Evolutionary conservation across 805 yeast genomes (phyloP).

Genomic region (Candida morakotiae): DNA sequence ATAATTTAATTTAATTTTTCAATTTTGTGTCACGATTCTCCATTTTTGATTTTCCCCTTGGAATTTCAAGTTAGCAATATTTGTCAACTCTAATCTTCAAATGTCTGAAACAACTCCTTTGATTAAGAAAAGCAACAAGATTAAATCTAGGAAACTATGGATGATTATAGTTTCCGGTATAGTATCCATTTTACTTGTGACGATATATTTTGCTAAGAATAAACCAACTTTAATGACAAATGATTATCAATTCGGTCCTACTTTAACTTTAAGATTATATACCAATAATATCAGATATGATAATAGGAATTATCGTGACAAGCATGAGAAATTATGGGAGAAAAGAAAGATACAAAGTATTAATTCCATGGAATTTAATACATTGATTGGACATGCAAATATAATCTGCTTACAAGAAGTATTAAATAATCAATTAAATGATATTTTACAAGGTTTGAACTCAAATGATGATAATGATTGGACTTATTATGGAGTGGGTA

Average conservation of each 20-base stretch:
- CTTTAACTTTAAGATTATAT: slow-evolving; percentile 24
- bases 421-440: slow-evolving; percentile 31
- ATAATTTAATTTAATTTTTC: no score
- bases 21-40: background rate
- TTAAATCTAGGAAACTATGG: background rate
- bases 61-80: background rate
- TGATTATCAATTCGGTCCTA: slow-evolving; percentile 9
- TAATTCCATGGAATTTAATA: slow-evolving; percentile 29
- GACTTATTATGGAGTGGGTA: slow-evolving; percentile 36
- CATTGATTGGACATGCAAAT: slow-evolving; percentile 19
- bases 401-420: slow-evolving; percentile 43
- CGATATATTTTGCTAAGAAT: slow-evolving; percentile 1
- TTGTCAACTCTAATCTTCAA: background rate
- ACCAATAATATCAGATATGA: slow-evolving; percentile 46
- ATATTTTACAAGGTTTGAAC: slow-evolving; percentile 25
- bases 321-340: slow-evolving; percentile 45
- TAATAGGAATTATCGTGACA: slow-evolving; percentile 22
- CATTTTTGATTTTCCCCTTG: background rate
- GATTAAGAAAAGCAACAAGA: background rate
- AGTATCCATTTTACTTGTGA: background rate
- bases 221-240: background rate
- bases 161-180: slow-evolving; percentile 1
- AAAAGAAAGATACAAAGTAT: slow-evolving; percentile 35
- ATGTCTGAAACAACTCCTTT: slow-evolving; percentile 5
- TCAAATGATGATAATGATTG: slow-evolving; percentile 16